Base-by-base conservation (phyloP, 805 yeast species). In the Candida andamanensis region DNA sequence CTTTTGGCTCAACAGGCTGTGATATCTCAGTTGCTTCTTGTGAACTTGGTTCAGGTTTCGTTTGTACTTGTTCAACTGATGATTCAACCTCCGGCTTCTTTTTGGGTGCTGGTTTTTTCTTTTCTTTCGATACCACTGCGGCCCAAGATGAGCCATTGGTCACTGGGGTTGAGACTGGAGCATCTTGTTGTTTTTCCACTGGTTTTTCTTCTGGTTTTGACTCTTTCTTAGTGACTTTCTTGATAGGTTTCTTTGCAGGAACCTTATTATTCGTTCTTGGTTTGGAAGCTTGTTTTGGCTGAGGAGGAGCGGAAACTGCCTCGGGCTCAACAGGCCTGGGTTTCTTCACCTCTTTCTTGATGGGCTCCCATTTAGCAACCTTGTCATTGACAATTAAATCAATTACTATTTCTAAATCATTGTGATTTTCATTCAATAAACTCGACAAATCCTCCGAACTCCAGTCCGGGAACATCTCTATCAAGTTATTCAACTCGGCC, bases 391-490 rank as follows among this genome's bases (percentile, higher is more conserved):
- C 80, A 59, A 92, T 89, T 57, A 86, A 80, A 52, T 82, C 89
- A 42, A 85, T 80, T 43, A 92, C 85, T 26, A 74, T 71, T 52
- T 82, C 94, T 45, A 87, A 67, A 53, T 83, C 87, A 41, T 78
- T 69, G 69, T 46, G 56, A 49, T 80, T 74, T 60, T 92, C 97
- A 36, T 69, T 68, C 46, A 89, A 77, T 37, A 86, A 77, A 32
- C 80, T 75, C 28, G 69, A 62, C 53, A 92, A 76, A 54, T 92
- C 98, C 17, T 84, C 95, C 33, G 72, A 68, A 29, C 84, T 74
- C 98, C 98, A 92, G 54, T 85, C 95, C 26, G 97, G 95, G 65
- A 92, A 89, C 67, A 92, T 70, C 60, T 90, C 97, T 30, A 70
- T 58, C 46, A 90, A 73, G 22, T 83, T 75, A 75, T 65, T 54